Conservation (phyloP, 805 yeast genomes). For the Dipodascopsis uninucleata region DNA sequence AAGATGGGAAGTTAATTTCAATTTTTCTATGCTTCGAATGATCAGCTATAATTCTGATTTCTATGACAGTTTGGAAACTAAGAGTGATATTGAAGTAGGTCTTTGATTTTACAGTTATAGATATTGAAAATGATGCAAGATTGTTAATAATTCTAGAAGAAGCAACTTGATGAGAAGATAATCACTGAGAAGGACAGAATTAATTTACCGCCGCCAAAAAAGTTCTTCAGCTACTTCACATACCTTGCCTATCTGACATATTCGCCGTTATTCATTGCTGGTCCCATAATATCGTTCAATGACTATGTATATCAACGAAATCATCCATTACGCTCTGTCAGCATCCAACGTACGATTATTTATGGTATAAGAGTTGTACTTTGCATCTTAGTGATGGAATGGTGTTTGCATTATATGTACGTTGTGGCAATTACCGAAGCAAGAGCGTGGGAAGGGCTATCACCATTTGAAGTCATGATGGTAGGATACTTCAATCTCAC, state of each 20-base stretch:
- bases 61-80: conserved; percentile 15
- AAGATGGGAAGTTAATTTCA: conserved; percentile 95
- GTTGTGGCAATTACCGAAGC: conserved; percentile 91
- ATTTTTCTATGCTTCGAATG: conserved; percentile 80
- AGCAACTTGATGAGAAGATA: conserved; percentile 17
- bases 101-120: neutral
- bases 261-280: conserved; percentile 89
- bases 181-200: conserved; percentile 61
- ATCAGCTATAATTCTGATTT: conserved; percentile 81
- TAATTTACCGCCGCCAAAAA: conserved; percentile 55
- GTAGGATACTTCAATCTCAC: conserved; percentile 85
- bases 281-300: conserved; percentile 90
- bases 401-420: conserved; percentile 78
- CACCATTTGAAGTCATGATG: conserved; percentile 94
- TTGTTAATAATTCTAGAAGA: conserved; percentile 14
- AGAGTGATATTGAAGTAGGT: conserved; percentile 22
- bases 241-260: conserved; percentile 75
- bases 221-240: conserved; percentile 60
- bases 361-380: conserved; percentile 68
- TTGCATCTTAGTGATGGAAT: conserved; percentile 84
- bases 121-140: neutral
- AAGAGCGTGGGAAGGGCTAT: conserved; percentile 82
- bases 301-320: conserved; percentile 74
- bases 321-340: conserved; percentile 58
- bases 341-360: conserved; percentile 47